phyloP scores from a whole-genome alignment of 2,329 filamentous ascomycete species.

The Colletotrichum tabaci region DNA sequence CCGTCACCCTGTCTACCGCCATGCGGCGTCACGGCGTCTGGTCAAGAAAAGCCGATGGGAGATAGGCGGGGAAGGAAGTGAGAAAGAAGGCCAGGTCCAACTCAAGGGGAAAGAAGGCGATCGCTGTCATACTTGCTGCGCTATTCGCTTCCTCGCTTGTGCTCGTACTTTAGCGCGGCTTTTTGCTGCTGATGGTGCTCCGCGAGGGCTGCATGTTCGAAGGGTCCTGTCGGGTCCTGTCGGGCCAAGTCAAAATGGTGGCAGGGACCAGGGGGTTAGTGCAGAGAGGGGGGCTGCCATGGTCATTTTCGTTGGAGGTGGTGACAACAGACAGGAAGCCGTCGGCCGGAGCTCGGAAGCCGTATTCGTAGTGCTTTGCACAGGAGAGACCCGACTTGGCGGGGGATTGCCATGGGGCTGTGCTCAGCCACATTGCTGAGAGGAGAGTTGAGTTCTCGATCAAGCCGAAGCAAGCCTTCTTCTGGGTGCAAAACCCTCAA shows the following conservation, averaged over 20 bases:
- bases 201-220: constrained; percentile 14
- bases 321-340: background rate
- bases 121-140: constrained; percentile 23
- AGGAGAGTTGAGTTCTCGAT: constrained; percentile 13
- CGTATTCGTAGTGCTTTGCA: background rate
- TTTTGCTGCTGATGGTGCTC: background rate
- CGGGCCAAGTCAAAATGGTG: constrained; percentile 15
- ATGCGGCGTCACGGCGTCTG: background rate
- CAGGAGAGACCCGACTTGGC: background rate
- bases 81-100: background rate
- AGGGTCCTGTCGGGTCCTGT: constrained; percentile 26
- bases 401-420: background rate
- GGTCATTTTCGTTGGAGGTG: background rate
- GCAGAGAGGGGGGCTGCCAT: background rate
- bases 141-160: constrained; percentile 12
- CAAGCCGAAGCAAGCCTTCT: constrained; percentile 33
- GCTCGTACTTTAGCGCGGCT: background rate
- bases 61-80: background rate
- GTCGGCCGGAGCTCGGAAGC: constrained; percentile 5
- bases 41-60: background rate
- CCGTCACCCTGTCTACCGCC: background rate
- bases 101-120: background rate
- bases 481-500: no score
- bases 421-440: constrained; percentile 20
- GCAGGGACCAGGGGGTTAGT: constrained; percentile 17